A percentile compares a stretch with the other conserved stretches of the same genome.
Evolutionary conservation across 2,329 filamentous ascomycete genomes (phyloP).

Genomic region (Periconia digitata): DNA sequence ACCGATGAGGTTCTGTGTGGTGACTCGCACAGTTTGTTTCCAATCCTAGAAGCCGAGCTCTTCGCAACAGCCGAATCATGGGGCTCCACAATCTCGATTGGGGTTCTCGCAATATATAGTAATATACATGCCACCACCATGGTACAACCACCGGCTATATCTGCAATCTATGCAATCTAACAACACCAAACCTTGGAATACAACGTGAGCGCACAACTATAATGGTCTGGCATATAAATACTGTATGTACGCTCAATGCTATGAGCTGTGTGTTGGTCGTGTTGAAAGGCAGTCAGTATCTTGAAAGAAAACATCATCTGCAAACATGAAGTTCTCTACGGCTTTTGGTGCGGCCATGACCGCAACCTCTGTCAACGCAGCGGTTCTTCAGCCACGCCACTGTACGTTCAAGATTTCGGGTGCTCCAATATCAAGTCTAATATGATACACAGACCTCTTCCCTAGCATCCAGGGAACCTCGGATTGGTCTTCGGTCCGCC

Average conservation of each 20-base stretch:
- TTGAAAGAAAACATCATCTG: neutral
- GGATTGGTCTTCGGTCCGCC: conserved; percentile 36
- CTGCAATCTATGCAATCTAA: conserved; percentile 25
- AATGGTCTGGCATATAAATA: conserved; percentile 6
- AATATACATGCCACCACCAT: conserved; percentile 25
- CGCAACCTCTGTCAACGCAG: conserved; percentile 21
- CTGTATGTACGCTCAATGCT: conserved; percentile 5
- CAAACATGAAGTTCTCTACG: conserved; percentile 27
- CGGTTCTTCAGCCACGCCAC: conserved; percentile 29
- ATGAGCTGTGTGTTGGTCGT: neutral
- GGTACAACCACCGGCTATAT: conserved; percentile 22
- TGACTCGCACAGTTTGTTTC: neutral
- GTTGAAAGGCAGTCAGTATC: neutral
- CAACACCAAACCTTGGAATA: conserved; percentile 8
- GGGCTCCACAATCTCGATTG: conserved; percentile 23
- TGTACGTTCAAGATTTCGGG: conserved; percentile 16
- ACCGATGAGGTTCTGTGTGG: neutral
- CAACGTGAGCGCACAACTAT: conserved; percentile 9
- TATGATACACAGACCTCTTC: conserved; percentile 23
- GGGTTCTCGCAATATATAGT: conserved; percentile 16
- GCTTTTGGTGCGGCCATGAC: conserved; percentile 21
- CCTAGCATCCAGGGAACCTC: conserved; percentile 23
- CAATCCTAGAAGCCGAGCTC: neutral
- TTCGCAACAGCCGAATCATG: conserved; percentile 18
- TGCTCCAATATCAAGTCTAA: neutral